phyloP scores from a whole-genome alignment of 176 grass and related monocot genomes.

The Oryza australiensis region DNA sequence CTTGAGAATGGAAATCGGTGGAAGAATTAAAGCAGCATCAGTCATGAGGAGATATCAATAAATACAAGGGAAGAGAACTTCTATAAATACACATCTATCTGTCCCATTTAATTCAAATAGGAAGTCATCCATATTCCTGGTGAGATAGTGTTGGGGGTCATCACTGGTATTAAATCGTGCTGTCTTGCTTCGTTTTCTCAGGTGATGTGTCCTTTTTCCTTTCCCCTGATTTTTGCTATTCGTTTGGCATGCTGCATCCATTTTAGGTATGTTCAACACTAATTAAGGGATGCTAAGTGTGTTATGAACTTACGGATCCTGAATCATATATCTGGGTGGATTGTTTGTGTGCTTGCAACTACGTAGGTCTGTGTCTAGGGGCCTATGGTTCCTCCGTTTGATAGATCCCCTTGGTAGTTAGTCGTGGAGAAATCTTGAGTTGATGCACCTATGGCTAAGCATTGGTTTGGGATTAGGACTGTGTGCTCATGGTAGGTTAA shows the following conservation, averaged over 20 bases:
- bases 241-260: not conserved
- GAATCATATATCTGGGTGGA: not conserved
- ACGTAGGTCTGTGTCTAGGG: not conserved
- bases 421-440: not conserved
- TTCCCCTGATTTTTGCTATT: not conserved
- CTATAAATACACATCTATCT: not conserved
- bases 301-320: not conserved
- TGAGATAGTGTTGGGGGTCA: not conserved
- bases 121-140: not conserved
- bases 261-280: not conserved
- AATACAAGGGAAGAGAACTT: not conserved
- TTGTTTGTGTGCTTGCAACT: not conserved
- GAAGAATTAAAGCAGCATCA: slow-evolving; percentile 5
- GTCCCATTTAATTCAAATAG: not conserved
- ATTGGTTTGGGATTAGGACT: not conserved
- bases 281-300: not conserved
- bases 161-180: not conserved
- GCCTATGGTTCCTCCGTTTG: not conserved
- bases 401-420: not conserved
- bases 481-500: not conserved
- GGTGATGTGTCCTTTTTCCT: not conserved
- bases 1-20: not conserved
- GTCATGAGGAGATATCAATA: not conserved
- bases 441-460: not conserved
- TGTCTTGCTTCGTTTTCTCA: not conserved